phyloP scores from a whole-genome alignment of 345 rosid species.

The Tarenaya hassleriana region DNA sequence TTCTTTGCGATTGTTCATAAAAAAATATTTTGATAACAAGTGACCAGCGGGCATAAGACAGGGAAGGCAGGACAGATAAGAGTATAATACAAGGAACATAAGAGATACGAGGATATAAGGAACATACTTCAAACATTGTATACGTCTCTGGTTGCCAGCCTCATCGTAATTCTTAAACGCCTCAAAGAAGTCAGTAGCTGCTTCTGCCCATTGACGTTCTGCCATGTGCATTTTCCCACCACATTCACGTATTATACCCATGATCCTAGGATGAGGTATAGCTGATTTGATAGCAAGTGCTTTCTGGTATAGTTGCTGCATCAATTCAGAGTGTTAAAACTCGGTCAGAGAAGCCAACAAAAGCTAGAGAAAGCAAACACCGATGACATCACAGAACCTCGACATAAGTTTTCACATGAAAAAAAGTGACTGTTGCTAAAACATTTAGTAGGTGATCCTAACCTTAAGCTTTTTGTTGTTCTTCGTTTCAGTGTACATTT shows the following conservation, averaged over 20 bases:
- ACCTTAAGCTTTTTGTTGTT: conserved; percentile 98
- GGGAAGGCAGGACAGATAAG: conserved; percentile 1
- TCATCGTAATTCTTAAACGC: conserved; percentile 99
- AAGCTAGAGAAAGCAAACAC: conserved; percentile 1
- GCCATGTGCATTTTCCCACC: conserved; percentile 99
- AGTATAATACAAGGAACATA: conserved; percentile 34
- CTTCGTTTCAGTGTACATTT: conserved; percentile 96
- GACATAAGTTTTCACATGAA: background rate
- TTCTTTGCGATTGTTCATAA: too few species aligned
- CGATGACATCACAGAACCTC: conserved; percentile 2
- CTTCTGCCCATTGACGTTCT: conserved; percentile 98
- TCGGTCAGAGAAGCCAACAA: conserved; percentile 13
- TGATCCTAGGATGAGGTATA: conserved; percentile 99
- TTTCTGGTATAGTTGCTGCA: conserved; percentile 95
- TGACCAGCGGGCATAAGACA: background rate
- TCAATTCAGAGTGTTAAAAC: conserved; percentile 5
- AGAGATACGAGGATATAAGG: conserved; percentile 14
- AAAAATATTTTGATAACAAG: background rate
- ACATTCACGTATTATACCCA: conserved; percentile 99
- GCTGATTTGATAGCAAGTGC: conserved; percentile 99
- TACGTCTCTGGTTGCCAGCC: conserved; percentile 99
- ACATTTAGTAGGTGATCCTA: conserved; percentile 13
- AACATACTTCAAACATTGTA: conserved; percentile 89
- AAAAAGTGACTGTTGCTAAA: background rate
- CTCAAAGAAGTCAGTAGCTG: conserved; percentile 99